Base-by-base conservation (phyloP, 2,329 filamentous ascomycete species). In the Calycina marina region DNA sequence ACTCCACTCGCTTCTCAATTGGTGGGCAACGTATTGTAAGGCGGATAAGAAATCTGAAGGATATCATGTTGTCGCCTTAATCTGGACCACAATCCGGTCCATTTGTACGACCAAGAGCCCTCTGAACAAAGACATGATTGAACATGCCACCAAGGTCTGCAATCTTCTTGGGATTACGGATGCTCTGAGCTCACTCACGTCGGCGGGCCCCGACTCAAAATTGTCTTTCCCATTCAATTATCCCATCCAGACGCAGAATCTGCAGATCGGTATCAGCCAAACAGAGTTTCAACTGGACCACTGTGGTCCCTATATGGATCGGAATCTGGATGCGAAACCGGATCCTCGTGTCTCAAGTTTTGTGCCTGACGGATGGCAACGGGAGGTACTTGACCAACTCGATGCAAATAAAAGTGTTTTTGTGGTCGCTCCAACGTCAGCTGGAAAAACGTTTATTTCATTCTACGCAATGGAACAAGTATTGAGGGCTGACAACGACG, bases 381-480 rank as follows among this genome's bases (percentile, higher is more conserved):
- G 76, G 34, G 61, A 70, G 22, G 79, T 86, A 0, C 61, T 88
- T 1, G 77, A 88, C 40, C 68, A 71, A 24, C 74, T 86, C 22
- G 80, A 88, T 50, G 63, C 62, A 0, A 62, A 78, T 33, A 68
- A 73, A 41, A 83, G 77, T 43, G 57, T 83, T 0, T 74, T 86
- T 37, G 77, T 84, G 1, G 72, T 86, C 6, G 80, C 80, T 0
- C 80, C 80, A 0, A 88, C 80, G 0, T 81, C 74, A 14, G 75
- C 81, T 0, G 81, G 81, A 40, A 88, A 86, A 53, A 88, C 80
- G 0, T 88, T 86, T 51, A 86, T 86, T 37, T 78, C 72, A 1
- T 88, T 86, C 52, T 85, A 88, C 44, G 80, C 80, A 2, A 88
- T 86, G 76, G 77, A 79, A 46, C 74, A 81, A 47, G 60, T 85